Base-by-base conservation (phyloP, 306 rosid species). In the Vicia villosa region DNA sequence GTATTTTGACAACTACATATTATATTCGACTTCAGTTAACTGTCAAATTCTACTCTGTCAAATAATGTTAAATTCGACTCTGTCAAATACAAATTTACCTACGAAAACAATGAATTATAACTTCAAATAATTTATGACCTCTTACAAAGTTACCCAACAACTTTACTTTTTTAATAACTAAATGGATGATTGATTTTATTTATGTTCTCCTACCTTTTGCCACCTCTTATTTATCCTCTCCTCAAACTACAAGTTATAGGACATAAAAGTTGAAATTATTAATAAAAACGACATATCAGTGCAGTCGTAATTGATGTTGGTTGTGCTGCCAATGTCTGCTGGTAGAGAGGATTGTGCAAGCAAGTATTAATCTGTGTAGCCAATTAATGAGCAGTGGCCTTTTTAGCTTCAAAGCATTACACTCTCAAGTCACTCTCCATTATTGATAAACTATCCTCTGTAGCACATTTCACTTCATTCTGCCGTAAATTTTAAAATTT, bases 251-350 rank as follows among this genome's bases (percentile, higher is more conserved):
- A 43, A 43, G 17, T 43, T 43, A 14, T 17, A 45, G 14, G n/a
- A n/a, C n/a, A 4, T 1, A 5, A 45, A 45, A n/a, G 16, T 45
- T 0, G 4, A 45, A n/a, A 45, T 45, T 7, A 16, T 17, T n/a
- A 36, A 45, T 0, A 64, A 65, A 58, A 42, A n/a, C 46, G 37
- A 28, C 13, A 30, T 38, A 55, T 63, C n/a, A 63, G 14, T 34
- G 73, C 30, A 41, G 76, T 79, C 79, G 34, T 63, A 74, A 34
- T 79, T 69, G 50, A 10, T 43, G 83, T 79, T 74, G 41, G 83
- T 74, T 79, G 73, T 0, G 69, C 15, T 68, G 83, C 63, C 64
- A 55, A 50, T 68, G 76, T 74, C 79, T 79, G 72, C 56, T 21
- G 79, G 79, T 74, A 34, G 72, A 79, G 63, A 78, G 77, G 64